Base-by-base conservation (phyloP, 495 filamentous ascomycete genomes). In the Penicillium coprophilum region DNA sequence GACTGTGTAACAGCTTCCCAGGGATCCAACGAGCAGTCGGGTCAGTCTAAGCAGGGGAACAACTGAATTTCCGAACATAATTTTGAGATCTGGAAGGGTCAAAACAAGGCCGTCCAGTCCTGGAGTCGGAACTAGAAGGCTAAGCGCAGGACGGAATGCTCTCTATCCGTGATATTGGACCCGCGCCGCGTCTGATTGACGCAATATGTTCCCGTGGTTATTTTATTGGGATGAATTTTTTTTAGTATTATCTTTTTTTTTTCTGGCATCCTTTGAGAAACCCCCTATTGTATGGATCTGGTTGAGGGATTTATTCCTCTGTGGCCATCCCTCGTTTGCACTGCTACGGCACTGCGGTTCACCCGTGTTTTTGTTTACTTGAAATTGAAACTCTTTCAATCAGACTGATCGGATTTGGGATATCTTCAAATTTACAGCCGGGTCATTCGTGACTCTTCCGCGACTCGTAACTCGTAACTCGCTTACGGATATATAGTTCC, bases 1-100 rank as follows among this genome's bases (percentile, higher is more conserved):
- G 57, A 53, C 56, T 48, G 52, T 54, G 24, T 51, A n/a, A 54
- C 52, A 54, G 52, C 43, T 45, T 28, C 52, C 41, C 49, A 50
- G 31, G 55, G 45, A 39, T 20, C 27, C 50, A 58, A 45, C 59
- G 39, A 47, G n/a, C 45, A 47, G 45, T 27, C 45, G 43, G 32
- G 47, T 47, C 36, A 46, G 36, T 45, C 32, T 36, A 39, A 31
- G 32, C 52, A 45, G 19, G 43, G 13, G 11, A 46, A 54, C 41
- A 45, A 54, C 20, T 53, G 39, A 53, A 28, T 19, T 19, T 20
- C 28, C 27, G 45, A 47, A 20, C 17, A 20, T 19, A 46, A 21
- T 31, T 1, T 32, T 4, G 6, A 31, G 13, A 47, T 27, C 45
- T 31, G 45, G 27, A 10, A 19, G 28, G 28, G 45, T 20, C 45